phyloP scores from a whole-genome alignment of 2,329 filamentous ascomycete genomes.

The Penicillium sp. region DNA sequence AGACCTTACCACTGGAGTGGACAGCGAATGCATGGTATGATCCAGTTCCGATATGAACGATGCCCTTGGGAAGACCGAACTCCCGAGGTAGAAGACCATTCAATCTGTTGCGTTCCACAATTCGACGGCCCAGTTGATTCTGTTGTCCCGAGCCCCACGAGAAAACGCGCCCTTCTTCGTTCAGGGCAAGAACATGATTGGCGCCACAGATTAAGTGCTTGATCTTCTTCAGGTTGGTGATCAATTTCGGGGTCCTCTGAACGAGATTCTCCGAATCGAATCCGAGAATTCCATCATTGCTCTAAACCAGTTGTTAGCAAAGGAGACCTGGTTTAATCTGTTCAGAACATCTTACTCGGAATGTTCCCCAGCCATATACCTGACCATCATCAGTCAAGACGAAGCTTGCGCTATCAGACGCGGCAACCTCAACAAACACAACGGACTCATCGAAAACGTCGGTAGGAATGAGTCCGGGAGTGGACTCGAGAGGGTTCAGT shows the following conservation, averaged over 20 bases:
- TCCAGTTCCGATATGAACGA: conserved; percentile 63
- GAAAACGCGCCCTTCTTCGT: conserved; percentile 56
- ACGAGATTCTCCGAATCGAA: conserved; percentile 50
- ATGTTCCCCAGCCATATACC: conserved; percentile 62
- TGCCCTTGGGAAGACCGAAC: conserved; percentile 56
- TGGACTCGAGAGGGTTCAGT: conserved; percentile 56
- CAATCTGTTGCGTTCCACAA: conserved; percentile 56
- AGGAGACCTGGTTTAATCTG: neutral
- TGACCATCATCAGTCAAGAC: conserved; percentile 58
- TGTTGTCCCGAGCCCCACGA: conserved; percentile 66
- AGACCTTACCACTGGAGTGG: conserved; percentile 64
- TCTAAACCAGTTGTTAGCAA: conserved; percentile 37
- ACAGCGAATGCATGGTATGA: conserved; percentile 80
- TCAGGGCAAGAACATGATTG: conserved; percentile 57
- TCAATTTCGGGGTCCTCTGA: conserved; percentile 45
- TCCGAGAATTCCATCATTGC: conserved; percentile 61
- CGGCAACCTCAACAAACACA: conserved; percentile 55
- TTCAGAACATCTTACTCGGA: conserved; percentile 47
- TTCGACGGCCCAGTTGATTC: conserved; percentile 63
- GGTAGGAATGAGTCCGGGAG: conserved; percentile 50
- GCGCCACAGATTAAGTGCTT: conserved; percentile 53
- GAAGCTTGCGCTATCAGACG: conserved; percentile 58
- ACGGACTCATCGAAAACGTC: conserved; percentile 52
- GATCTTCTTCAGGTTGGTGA: conserved; percentile 53
- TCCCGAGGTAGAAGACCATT: conserved; percentile 55